Conservation (phyloP, 495 filamentous ascomycete species). For the Aspergillus mulundensis region DNA sequence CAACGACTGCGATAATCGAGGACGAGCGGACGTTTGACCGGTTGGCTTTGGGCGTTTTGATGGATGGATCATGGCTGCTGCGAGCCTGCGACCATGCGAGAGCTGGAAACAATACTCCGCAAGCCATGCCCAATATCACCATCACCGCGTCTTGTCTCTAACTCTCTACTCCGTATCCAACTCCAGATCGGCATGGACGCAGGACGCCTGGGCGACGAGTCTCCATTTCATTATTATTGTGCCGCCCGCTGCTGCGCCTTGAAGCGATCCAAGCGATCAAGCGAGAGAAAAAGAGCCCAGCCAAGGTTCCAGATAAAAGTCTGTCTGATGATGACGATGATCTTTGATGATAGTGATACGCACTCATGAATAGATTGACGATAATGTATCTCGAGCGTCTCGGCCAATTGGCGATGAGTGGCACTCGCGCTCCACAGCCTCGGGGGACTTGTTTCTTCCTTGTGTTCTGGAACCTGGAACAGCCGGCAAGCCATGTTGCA, state of each 20-base stretch:
- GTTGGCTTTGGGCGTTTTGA: not conserved
- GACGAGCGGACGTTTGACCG: not conserved
- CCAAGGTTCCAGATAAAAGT: slow-evolving; percentile 8
- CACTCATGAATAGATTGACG: not conserved
- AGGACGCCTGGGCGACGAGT: not conserved
- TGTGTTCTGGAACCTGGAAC: slow-evolving; percentile 6
- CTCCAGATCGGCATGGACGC: not conserved
- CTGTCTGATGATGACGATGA: not conserved
- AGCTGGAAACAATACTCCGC: slow-evolving; percentile 6
- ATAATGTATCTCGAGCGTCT: not conserved
- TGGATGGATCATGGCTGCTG: not conserved
- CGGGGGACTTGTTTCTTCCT: not conserved
- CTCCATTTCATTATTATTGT: not conserved
- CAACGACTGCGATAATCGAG: not conserved
- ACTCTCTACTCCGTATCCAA: not conserved
- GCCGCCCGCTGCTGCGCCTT: not conserved
- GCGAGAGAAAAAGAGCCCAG: not conserved
- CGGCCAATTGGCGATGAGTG: not conserved
- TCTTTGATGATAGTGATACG: not conserved
- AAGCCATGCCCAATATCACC: not conserved
- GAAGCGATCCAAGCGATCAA: not conserved
- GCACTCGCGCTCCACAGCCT: slow-evolving; percentile 1
- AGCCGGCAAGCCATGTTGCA: slow-evolving; percentile 4
- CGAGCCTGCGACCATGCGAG: not conserved
- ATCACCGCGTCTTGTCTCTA: not conserved